Base-by-base conservation (phyloP, 176 grass and related monocot species). In the Triticum monococcum region DNA sequence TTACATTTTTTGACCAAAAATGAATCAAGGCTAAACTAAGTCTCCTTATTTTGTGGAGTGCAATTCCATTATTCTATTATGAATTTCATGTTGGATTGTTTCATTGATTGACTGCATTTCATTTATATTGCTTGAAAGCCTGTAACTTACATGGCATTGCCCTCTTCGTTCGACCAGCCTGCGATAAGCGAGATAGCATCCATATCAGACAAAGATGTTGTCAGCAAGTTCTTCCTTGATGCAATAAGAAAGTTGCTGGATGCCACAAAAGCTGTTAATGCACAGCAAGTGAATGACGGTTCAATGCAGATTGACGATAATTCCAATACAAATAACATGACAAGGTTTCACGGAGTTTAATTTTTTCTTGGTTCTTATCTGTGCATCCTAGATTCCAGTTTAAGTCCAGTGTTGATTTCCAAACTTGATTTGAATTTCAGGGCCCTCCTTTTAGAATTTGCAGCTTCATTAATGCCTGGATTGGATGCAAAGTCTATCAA, bases 391-490 rank as follows among this genome's bases (percentile, higher is more conserved):
- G 17, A 77, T 82, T 77, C 37, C 64, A 38, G 3, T 40, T 73
- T 5, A 75, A 69, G 4, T 8, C 12, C 78, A 22, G 28, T 76
- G 35, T 59, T 86, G n/a, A 79, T 81, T 45, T 25, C 12, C 35
- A 67, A 22, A 32, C 7, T 88, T 36, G 54, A 71, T 80, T 54
- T 75, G 23, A 75, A 91, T 86, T 88, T 23, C 83, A 98, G 96
- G 93, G 93, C 91, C 65, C 78, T 94, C 24, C 82, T 98, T 63
- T 89, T 98, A 63, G 93, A 96, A 30, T 98, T 96, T 36, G 86
- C 93, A 77, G 86, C 89, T 91, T 91, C 93, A 89, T 88, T 98
- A 85, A 86, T 96, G 80, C 92, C 96, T 80, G 93, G 96, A 84
- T 82, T 98, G 41, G 70, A 85, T 88, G 48, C 40, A 68, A 88